Conservation (phyloP, 2,329 filamentous ascomycete species). For the Gyromitra esculenta region DNA sequence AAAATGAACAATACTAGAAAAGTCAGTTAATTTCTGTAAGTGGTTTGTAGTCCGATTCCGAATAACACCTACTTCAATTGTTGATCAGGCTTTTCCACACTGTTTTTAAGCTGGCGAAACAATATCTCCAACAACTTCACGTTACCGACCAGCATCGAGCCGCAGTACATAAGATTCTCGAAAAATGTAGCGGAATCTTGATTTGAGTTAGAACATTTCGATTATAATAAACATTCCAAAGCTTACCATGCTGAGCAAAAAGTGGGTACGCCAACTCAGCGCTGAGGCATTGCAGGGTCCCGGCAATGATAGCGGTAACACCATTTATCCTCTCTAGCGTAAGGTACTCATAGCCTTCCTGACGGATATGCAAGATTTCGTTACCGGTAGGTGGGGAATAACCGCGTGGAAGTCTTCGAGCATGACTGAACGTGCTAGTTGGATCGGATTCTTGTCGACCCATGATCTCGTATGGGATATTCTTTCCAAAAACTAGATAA, state of each 20-base stretch:
- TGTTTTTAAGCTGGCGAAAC: constrained; percentile 36
- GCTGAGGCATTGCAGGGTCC: constrained; percentile 36
- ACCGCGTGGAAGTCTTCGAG: constrained; percentile 7
- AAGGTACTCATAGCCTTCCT: constrained; percentile 41
- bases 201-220: background rate
- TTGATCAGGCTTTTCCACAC: constrained; percentile 29
- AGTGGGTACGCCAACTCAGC: constrained; percentile 46
- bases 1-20: constrained; percentile 43
- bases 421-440: constrained; percentile 38
- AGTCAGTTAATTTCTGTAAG: constrained; percentile 1
- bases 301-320: constrained; percentile 35
- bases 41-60: background rate
- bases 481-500: constrained; percentile 29
- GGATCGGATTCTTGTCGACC: constrained; percentile 1
- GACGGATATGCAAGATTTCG: constrained; percentile 49
- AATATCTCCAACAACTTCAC: constrained; percentile 32
- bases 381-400: constrained; percentile 36
- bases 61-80: constrained; percentile 41
- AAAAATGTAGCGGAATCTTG: constrained; percentile 29
- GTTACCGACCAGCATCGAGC: constrained; percentile 40
- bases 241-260: constrained; percentile 34
- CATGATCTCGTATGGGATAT: constrained; percentile 29
- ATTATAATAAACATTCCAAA: background rate
- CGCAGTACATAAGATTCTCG: constrained; percentile 41
- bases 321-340: constrained; percentile 47